These are phyloP conservation scores for Monilinia polystroma DNA, from an alignment of 2,329 filamentous ascomycete species.

Conservation along the genomic window DNA sequence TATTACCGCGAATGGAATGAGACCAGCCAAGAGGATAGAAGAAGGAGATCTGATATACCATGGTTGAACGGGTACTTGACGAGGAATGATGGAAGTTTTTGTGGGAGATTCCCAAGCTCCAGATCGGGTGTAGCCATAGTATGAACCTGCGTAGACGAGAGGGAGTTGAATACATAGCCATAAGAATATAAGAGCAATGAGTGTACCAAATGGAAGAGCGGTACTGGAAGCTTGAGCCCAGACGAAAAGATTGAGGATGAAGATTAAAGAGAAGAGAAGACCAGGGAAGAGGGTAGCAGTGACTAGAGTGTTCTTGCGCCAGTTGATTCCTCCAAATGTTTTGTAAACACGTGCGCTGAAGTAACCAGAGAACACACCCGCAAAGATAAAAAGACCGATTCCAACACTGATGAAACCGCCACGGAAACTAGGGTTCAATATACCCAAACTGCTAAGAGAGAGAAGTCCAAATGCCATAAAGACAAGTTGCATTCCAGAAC, in stretches of 20 bases:
- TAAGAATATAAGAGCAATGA: constrained; percentile 68
- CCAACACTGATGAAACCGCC: constrained; percentile 85
- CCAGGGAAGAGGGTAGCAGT: constrained; percentile 80
- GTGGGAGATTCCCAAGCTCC: constrained; percentile 78
- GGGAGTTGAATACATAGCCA: constrained; percentile 87
- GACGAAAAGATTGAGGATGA: constrained; percentile 83
- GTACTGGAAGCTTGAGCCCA: constrained; percentile 89
- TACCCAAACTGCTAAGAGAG: constrained; percentile 68
- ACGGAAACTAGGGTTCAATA: constrained; percentile 85
- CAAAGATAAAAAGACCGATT: constrained; percentile 78
- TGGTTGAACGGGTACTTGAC: constrained; percentile 69
- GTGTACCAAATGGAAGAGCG: constrained; percentile 77
- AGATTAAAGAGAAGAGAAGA: constrained; percentile 69
- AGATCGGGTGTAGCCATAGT: constrained; percentile 68
- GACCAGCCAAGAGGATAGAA: constrained; percentile 67
- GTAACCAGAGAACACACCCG: constrained; percentile 81
- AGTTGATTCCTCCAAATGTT: constrained; percentile 75
- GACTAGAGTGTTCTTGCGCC: constrained; percentile 72
- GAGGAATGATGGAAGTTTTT: constrained; percentile 67
- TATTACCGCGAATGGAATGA: constrained; percentile 82
- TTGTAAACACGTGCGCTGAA: constrained; percentile 81
- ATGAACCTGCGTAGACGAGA: constrained; percentile 77
- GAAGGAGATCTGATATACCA: constrained; percentile 71
- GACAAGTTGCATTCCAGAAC: constrained; percentile 82
- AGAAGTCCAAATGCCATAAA: constrained; percentile 77